Evolutionary conservation across 2,329 filamentous ascomycete species (phyloP), one percentile per base, ranked within the genome.

Genomic region (Pyrenochaeta sp.): DNA sequence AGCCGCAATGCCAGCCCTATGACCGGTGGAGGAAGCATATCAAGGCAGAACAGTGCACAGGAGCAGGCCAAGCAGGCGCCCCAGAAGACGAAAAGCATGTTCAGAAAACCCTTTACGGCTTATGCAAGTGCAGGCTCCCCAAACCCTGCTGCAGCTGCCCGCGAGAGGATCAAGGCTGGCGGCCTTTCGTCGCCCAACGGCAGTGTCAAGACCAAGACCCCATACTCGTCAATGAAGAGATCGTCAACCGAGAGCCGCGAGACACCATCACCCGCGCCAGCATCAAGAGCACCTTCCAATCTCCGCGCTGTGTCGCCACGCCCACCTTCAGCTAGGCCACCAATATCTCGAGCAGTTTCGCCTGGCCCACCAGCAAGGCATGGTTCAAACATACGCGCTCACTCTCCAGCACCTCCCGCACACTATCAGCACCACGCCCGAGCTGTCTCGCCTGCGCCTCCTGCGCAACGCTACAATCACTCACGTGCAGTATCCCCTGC

Each of bases 21-120:
- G 49, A 82, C 80, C 56, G 64, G 61, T 15, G 60, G 61, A 43
- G 72, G 72, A 35, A 74, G 59, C 67, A 80, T 84, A 1, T 82
- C 84, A 39, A 83, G 82, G 53, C 81, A 85, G 41, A 74, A 70
- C 63, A 75, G 71, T 49, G 81, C 78, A 54, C 82, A 80, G 63
- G 60, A 60, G 29, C 81, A 81, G 20, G 56, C 60, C 5, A 83
- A 84, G 68, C 73, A 78, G 48, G 56, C 67, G 42, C 73, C 77
- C 6, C 72, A 76, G 56, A 81, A 81, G 69, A 63, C 71, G 51
- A 87, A 85, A 73, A 85, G 83, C 20, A 79, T 82, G 49, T 87
- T 85, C 68, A 75, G 86, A 57, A 87, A 87, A 67, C 86, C 86
- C 4, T 89, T 88, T 63, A 85, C 86, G 56, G 85, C 86, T n/a